Conservation (phyloP, 2,329 filamentous ascomycete species). For the Leptographium radiaticola region DNA sequence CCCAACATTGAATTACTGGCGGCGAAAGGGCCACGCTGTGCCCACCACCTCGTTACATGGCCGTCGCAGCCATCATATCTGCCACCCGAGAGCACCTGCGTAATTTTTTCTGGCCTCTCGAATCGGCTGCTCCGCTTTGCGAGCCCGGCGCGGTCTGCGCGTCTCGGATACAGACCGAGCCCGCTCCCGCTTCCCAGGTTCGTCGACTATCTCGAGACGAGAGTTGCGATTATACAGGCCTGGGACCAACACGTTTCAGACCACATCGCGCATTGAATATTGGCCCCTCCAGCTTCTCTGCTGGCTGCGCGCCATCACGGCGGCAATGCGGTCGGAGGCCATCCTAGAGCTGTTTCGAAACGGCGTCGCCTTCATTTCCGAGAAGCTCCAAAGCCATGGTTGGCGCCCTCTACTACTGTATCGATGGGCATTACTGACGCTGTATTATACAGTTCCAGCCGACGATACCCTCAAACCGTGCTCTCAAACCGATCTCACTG, state of each 20-base stretch:
- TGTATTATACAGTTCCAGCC: not conserved
- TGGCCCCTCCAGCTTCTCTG: not conserved
- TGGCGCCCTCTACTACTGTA: not conserved
- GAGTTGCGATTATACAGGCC: not conserved
- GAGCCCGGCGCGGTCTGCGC: not conserved
- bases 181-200: not conserved
- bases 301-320: conserved; percentile 6
- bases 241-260: not conserved
- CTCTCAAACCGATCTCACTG: conserved; percentile 1
- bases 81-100: not conserved
- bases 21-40: not conserved
- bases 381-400: conserved; percentile 6
- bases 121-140: not conserved
- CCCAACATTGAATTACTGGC: not conserved
- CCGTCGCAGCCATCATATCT: conserved; percentile 3
- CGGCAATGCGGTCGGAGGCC: conserved; percentile 10
- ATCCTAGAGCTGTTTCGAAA: conserved; percentile 8
- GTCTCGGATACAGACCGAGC: not conserved
- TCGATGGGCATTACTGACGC: not conserved
- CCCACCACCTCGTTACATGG: conserved; percentile 3
- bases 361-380: conserved; percentile 10
- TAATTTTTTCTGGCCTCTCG: not conserved
- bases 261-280: not conserved
- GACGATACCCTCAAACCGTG: not conserved
- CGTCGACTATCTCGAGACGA: not conserved